These are phyloP conservation scores for Diplodia scrobiculata DNA, from an alignment of 2,329 filamentous ascomycete species.

Conservation along the genomic window DNA sequence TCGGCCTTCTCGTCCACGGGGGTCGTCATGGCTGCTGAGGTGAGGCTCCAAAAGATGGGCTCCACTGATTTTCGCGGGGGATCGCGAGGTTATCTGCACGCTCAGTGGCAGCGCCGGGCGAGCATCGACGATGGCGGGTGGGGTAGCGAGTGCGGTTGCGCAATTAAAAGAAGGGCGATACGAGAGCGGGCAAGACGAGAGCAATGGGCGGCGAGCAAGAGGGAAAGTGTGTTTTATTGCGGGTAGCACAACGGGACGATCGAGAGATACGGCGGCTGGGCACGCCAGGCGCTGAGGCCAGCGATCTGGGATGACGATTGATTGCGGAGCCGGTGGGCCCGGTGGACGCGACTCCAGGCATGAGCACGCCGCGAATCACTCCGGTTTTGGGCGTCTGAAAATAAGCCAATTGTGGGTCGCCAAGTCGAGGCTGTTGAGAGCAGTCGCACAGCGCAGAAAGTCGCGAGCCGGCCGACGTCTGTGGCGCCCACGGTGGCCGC, in stretches of 20 bases:
- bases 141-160: slow-evolving; percentile 7
- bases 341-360: slow-evolving; percentile 15
- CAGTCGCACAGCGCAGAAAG: background rate
- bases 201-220: background rate
- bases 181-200: slow-evolving; percentile 6
- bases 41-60: background rate
- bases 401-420: slow-evolving; percentile 25
- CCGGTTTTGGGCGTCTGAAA: slow-evolving; percentile 12
- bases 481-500: slow-evolving; percentile 2
- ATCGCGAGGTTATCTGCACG: slow-evolving; percentile 23
- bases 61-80: slow-evolving; percentile 29
- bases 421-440: slow-evolving; percentile 13
- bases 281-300: slow-evolving; percentile 18
- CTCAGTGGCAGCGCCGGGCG: background rate
- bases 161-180: slow-evolving; percentile 8
- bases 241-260: slow-evolving; percentile 26
- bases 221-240: slow-evolving; percentile 23
- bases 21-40: slow-evolving; percentile 39
- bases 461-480: slow-evolving; percentile 3
- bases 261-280: slow-evolving; percentile 25
- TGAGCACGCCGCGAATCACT: slow-evolving; percentile 18
- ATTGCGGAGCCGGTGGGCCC: slow-evolving; percentile 10
- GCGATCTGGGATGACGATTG: slow-evolving; percentile 28
- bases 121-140: slow-evolving; percentile 4
- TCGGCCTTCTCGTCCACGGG: slow-evolving; percentile 44